Evolutionary conservation across 2,329 filamentous ascomycete species (phyloP), one percentile per base, ranked within the genome.

Genomic region (Aspergillus tubingensis): DNA sequence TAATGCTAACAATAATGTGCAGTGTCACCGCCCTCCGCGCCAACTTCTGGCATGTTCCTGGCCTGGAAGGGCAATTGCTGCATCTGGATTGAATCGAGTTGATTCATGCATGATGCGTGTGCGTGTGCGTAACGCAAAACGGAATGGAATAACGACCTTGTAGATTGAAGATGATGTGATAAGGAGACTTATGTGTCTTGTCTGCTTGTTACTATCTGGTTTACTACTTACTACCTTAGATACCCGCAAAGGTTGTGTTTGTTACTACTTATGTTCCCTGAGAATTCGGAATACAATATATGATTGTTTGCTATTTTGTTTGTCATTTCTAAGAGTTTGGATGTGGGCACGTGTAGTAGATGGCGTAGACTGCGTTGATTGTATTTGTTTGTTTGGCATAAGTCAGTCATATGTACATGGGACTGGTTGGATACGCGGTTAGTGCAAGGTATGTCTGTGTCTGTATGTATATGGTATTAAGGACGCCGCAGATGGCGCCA

Each of bases 1-100:
- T 30, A n/a, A 43, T 32, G 17, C 50, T 59, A 54, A 54, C 30
- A 30, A 15, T 47, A 65, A 19, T 44, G 54, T 68, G 15, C 54
- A 64, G 91, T 77, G 86, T 97, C 59, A 96, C 93, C 13, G 91
- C 93, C 11, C 78, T 97, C 68, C 89, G 91, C 74, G 92, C 93
- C 49, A 96, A 96, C 75, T 96, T 96, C 76, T 91, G 89, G 84
- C 91, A 94, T 74, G 85, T 82, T n/a, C 80, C 85, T 51, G 82
- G 86, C 60, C 80, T 86, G 64, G 84, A 86, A 67, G 81, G 82
- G 62, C 89, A 92, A 77, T 77, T 96, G 74, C 84, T 96, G 74
- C 84, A 88, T 77, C 77, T 70, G 59, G 76, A 85, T 87, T 36
- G 30, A 32, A 30, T 32, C 17, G 17, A 19, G 17, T 19, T 19